A percentile compares a stretch with the other conserved stretches of the same genome.
These are phyloP conservation scores for Ceratobasidium sp. DNA, from an alignment of 1,284 basidiomycete species.

Conservation along the genomic window DNA sequence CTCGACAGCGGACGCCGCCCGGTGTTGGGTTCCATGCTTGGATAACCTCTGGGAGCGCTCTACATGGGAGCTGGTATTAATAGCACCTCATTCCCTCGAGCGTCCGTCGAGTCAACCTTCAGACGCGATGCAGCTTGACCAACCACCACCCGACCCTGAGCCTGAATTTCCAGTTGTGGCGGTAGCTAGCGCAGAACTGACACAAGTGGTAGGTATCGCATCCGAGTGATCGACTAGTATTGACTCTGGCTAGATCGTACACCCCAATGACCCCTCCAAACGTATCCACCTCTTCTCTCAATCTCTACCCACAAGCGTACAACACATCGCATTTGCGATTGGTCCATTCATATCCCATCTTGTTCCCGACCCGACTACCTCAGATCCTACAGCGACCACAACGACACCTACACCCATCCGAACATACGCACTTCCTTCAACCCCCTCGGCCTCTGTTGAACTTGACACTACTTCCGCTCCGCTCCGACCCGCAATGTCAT, in stretches of 20 bases:
- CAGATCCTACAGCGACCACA: slow-evolving; percentile 60
- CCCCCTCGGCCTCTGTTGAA: slow-evolving; percentile 65
- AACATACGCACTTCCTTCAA: slow-evolving; percentile 92
- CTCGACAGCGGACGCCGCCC: slow-evolving; percentile 84
- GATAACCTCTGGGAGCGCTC: slow-evolving; percentile 96
- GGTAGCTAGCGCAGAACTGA: slow-evolving; percentile 89
- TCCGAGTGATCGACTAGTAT: slow-evolving; percentile 40
- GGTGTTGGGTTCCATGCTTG: slow-evolving; percentile 97
- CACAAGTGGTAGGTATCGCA: slow-evolving; percentile 74
- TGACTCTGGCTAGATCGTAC: slow-evolving; percentile 68
- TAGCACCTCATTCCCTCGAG: slow-evolving; percentile 86
- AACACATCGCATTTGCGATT: slow-evolving; percentile 94
- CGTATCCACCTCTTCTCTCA: slow-evolving; percentile 94
- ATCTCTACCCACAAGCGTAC: slow-evolving; percentile 84
- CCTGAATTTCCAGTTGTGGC: slow-evolving; percentile 76
- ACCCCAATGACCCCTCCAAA: slow-evolving; percentile 93
- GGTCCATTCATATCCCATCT: slow-evolving; percentile 88
- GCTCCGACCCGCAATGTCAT: slow-evolving; percentile 87
- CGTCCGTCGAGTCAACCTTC: slow-evolving; percentile 52
- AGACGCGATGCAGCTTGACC: slow-evolving; percentile 33
- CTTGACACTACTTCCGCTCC: slow-evolving; percentile 73
- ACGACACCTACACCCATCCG: slow-evolving; percentile 70
- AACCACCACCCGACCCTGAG: slow-evolving; percentile 48
- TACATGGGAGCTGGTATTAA: slow-evolving; percentile 97
- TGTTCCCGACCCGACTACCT: slow-evolving; percentile 56